A percentile compares a stretch with the other conserved stretches of the same genome.
Evolutionary conservation across 345 rosid species (phyloP).

Genomic region (Salix brachista): DNA sequence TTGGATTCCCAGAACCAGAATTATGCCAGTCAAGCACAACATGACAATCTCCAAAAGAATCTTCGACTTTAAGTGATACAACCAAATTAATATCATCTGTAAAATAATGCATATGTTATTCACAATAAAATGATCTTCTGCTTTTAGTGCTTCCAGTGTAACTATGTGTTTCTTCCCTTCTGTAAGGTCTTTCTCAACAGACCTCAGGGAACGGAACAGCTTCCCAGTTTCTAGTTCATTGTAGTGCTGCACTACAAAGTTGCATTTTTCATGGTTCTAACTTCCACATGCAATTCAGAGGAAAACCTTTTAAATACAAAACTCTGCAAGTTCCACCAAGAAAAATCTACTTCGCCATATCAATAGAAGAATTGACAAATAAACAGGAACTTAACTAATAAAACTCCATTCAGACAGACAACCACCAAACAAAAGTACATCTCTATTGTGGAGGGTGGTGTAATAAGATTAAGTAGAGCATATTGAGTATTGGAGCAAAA

Average conservation of each 20-base stretch:
- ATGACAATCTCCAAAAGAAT: neutral
- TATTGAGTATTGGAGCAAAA: neutral
- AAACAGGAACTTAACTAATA: neutral
- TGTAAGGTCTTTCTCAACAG: conserved; percentile 28
- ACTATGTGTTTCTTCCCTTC: neutral
- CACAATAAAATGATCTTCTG: conserved; percentile 6
- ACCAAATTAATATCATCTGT: neutral
- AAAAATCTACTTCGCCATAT: neutral
- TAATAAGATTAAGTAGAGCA: neutral
- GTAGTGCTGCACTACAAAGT: conserved; percentile 28
- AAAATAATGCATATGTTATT: neutral
- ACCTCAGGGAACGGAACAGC: conserved; percentile 25
- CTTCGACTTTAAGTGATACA: neutral
- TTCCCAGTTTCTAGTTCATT: conserved; percentile 38
- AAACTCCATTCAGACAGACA: neutral
- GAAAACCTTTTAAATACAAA: neutral
- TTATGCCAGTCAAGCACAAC: neutral
- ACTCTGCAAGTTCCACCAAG: neutral
- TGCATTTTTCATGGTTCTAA: neutral
- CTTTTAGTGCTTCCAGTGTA: neutral
- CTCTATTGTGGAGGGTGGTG: neutral
- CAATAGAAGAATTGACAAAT: neutral
- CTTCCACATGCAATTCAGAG: neutral
- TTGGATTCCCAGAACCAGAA: neutral
- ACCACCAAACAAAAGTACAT: neutral